phyloP scores from a whole-genome alignment of 2,329 filamentous ascomycete genomes.

The Bipolaris bicolor region DNA sequence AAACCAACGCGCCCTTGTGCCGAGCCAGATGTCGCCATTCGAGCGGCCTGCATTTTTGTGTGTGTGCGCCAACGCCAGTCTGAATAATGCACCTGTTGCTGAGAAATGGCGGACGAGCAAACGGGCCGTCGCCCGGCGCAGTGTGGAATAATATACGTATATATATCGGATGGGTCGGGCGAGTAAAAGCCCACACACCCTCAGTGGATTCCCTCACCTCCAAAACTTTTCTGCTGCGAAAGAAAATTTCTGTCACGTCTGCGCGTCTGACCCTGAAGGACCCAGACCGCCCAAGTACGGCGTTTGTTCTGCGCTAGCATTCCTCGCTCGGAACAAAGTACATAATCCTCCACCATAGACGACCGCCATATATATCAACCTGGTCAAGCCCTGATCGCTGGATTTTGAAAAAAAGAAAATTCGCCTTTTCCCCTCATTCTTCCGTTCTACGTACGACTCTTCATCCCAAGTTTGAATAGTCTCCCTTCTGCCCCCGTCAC shows the following conservation, averaged over 20 bases:
- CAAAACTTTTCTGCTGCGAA: not conserved
- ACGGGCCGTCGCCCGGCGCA: slow-evolving; percentile 4
- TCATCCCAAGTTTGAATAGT: not conserved
- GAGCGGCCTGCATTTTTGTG: not conserved
- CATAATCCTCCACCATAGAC: not conserved
- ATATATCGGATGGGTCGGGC: slow-evolving; percentile 2
- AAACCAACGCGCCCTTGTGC: slow-evolving; percentile 26
- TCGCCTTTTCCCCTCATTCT: not conserved
- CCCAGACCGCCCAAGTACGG: not conserved
- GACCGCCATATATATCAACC: not conserved
- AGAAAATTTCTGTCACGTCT: not conserved
- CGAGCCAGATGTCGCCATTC: slow-evolving; percentile 17
- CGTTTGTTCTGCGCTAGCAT: slow-evolving; percentile 11
- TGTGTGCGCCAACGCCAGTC: slow-evolving; percentile 8
- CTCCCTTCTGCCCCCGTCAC: not conserved
- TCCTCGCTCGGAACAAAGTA: slow-evolving; percentile 19
- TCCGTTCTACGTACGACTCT: not conserved
- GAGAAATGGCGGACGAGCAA: slow-evolving; percentile 25
- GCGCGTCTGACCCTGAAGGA: not conserved
- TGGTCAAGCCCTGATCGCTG: not conserved
- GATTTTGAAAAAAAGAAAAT: not conserved
- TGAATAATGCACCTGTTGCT: slow-evolving; percentile 31
- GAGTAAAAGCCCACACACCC: not conserved
- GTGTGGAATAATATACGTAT: not conserved
- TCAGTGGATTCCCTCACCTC: not conserved